Conservation (phyloP, 352 stramenopile species). For the Discostella stelligera region DNA sequence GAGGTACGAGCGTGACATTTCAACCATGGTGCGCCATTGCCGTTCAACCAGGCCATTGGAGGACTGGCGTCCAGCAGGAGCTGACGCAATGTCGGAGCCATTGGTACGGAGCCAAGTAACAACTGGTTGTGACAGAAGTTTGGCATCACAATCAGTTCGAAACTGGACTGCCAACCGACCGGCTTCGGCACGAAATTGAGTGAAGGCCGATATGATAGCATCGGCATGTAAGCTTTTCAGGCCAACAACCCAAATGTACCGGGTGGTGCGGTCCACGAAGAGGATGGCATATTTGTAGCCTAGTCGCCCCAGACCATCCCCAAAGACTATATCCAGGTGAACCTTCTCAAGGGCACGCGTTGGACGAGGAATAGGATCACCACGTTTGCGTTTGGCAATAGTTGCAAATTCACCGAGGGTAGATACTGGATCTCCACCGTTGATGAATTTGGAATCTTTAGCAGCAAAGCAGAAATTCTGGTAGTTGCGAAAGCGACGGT, state of each 20-base stretch:
- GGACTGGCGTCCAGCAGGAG: conserved; percentile 14
- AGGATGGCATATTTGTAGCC: no score
- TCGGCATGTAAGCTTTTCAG: background rate
- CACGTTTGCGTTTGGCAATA: background rate
- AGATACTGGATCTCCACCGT: background rate
- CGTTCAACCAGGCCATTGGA: conserved; percentile 35
- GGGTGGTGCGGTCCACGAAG: no score
- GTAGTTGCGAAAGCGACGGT: conserved; percentile 15
- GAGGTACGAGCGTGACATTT: conserved; percentile 24
- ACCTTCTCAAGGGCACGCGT: conserved; percentile 5
- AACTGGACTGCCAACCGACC: conserved; percentile 1
- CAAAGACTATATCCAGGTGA: conserved; percentile 28
- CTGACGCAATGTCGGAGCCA: conserved; percentile 15
- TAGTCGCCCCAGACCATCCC: no score
- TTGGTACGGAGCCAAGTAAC: background rate
- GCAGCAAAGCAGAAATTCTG: conserved; percentile 2
- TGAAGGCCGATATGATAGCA: conserved; percentile 11
- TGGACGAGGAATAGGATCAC: background rate
- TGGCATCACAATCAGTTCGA: background rate
- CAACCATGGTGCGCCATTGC: conserved; percentile 20
- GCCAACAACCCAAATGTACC: no score
- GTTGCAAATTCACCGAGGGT: conserved; percentile 13
- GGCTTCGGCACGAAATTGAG: background rate
- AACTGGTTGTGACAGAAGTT: background rate
- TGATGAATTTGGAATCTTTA: background rate